Evolutionary conservation across 345 rosid species (phyloP).

Genomic region (Crucihimalaya himalaica): DNA sequence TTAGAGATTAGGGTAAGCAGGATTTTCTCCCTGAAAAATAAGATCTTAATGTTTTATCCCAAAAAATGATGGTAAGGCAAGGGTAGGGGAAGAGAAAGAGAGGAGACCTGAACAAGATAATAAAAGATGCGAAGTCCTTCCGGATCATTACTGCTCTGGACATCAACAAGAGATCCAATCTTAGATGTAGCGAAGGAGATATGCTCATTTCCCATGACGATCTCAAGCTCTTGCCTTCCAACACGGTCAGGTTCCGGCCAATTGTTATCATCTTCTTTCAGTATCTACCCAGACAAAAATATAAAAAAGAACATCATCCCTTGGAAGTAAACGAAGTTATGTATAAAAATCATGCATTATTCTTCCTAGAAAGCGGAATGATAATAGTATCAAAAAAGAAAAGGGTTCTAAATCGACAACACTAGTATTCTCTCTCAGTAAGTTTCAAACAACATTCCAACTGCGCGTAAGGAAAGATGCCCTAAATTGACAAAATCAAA

Average conservation of each 20-base stretch:
- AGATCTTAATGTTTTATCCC: not conserved
- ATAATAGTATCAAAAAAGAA: not conserved
- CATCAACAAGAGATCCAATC: conserved; percentile 98
- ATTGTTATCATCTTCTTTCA: conserved; percentile 98
- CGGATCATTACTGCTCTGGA: conserved; percentile 91
- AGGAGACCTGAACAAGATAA: conserved; percentile 94
- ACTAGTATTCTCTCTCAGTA: not conserved
- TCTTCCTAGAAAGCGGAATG: conserved; percentile 5
- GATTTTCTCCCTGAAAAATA: not conserved
- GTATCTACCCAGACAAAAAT: conserved; percentile 51
- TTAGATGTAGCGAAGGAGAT: conserved; percentile 94
- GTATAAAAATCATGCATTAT: not conserved
- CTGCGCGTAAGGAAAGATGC: not conserved
- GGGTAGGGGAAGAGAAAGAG: not conserved
- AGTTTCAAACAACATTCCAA: not conserved
- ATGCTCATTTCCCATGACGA: conserved; percentile 97
- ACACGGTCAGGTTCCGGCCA: conserved; percentile 99
- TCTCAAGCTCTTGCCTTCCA: conserved; percentile 96
- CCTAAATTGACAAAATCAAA: not conserved
- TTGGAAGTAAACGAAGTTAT: not conserved
- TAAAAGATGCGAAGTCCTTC: conserved; percentile 98
- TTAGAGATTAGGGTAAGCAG: conserved; percentile 4
- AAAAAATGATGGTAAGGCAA: not conserved
- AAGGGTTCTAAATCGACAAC: conserved; percentile 10
- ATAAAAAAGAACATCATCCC: not conserved